Evolutionary conservation across 2,329 filamentous ascomycete species (phyloP).

Genomic region (Diplodia corticola): DNA sequence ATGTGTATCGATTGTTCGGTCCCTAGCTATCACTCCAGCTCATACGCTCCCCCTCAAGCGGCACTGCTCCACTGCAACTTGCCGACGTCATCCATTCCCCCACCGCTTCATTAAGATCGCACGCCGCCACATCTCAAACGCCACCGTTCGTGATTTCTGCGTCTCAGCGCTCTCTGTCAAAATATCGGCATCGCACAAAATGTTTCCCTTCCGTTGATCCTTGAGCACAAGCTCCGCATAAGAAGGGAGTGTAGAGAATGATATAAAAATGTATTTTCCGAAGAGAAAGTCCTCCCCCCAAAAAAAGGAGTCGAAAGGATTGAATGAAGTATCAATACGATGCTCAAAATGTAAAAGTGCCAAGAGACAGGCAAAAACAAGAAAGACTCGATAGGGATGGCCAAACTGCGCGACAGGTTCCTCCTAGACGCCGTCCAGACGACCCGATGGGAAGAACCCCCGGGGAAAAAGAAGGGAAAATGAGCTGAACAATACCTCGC

Average conservation of each 20-base stretch:
- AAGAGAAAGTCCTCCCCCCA: not conserved
- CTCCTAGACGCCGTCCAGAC: not conserved
- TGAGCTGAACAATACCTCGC: not conserved
- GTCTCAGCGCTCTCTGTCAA: not conserved
- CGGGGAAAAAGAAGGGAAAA: not conserved
- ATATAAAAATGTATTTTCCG: not conserved
- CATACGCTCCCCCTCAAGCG: not conserved
- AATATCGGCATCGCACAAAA: not conserved
- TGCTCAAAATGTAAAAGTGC: not conserved
- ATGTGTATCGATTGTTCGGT: not conserved
- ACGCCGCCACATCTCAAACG: not conserved
- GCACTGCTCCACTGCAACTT: not conserved
- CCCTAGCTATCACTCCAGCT: not conserved
- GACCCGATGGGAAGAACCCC: not conserved
- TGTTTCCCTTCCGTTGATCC: too few relatives aligned
- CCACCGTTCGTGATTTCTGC: not conserved
- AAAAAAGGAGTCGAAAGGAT: not conserved
- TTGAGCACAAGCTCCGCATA: not conserved
- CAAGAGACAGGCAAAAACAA: not conserved
- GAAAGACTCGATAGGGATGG: not conserved
- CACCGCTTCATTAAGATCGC: not conserved
- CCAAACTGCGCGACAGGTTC: not conserved
- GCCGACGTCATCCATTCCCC: not conserved
- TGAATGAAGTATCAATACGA: not conserved
- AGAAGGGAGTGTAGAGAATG: not conserved